Evolutionary conservation across 192 early-diverging fungal species (phyloP).

Genomic region (Diversispora eburnea): DNA sequence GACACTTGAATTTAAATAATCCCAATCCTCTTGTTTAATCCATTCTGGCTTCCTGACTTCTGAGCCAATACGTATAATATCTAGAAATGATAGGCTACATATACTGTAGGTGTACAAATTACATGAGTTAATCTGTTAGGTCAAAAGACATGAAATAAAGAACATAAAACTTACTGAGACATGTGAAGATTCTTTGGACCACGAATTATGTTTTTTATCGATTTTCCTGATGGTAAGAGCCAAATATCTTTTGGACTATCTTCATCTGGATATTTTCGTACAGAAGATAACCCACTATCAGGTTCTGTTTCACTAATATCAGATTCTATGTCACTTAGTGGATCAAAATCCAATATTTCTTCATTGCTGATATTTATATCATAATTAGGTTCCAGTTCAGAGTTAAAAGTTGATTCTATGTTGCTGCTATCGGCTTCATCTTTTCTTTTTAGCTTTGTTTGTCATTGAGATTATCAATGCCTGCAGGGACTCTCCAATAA

Average conservation of each 20-base stretch:
- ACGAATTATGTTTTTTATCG: conserved; percentile 17
- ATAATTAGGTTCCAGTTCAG: no score
- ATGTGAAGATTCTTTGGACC: conserved; percentile 12
- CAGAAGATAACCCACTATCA: background rate
- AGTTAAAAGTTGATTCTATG: no score
- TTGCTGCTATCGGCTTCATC: no score
- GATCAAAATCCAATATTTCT: no score
- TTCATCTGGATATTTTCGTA: conserved; percentile 16
- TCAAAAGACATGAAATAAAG: conserved; percentile 19
- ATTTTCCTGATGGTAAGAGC: conserved; percentile 8
- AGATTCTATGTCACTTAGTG: no score
- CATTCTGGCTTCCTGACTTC: conserved; percentile 13
- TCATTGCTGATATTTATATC: no score
- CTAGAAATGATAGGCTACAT: conserved; percentile 17
- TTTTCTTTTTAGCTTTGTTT: no score
- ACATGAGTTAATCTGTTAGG: conserved; percentile 5
- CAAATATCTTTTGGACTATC: conserved; percentile 14
- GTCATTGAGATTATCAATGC: no score
- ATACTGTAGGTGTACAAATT: no score
- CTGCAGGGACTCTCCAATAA: no score
- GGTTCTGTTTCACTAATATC: conserved; percentile 6
- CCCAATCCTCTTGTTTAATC: conserved; percentile 24
- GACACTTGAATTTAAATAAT: conserved; percentile 20
- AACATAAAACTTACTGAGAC: conserved; percentile 19
- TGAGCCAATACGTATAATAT: conserved; percentile 21